Evolutionary conservation across 1,284 basidiomycete species (phyloP).

Genomic region (Ceratobasidium papillatum): DNA sequence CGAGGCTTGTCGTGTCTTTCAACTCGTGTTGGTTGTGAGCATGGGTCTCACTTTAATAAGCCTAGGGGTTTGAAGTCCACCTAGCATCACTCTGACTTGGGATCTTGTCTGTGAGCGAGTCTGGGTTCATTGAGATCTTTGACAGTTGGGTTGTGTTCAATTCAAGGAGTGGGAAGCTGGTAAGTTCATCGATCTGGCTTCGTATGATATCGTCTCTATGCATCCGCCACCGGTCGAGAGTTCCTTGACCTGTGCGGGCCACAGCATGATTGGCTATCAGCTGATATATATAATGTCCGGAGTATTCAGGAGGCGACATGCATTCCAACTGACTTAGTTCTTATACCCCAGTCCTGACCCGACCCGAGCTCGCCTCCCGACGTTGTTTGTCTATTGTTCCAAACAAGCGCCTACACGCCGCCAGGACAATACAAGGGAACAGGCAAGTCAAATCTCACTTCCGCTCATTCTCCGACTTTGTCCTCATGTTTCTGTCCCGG

Average conservation of each 20-base stretch:
- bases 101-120: background rate
- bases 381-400: constrained; percentile 31
- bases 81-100: background rate
- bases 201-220: background rate
- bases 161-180: no score
- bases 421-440: constrained; percentile 12
- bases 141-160: background rate
- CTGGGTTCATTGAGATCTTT: background rate
- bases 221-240: constrained; percentile 4
- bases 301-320: background rate
- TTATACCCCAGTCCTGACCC: constrained; percentile 12
- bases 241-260: constrained; percentile 11
- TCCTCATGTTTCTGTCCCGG: constrained; percentile 10
- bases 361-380: background rate
- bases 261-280: background rate
- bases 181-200: constrained; percentile 8
- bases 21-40: background rate
- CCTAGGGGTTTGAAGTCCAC: background rate
- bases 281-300: constrained; percentile 5
- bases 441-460: background rate
- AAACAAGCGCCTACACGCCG: constrained; percentile 10
- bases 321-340: constrained; percentile 14
- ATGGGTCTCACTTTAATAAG: background rate
- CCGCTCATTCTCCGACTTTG: constrained; percentile 1
- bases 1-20: constrained; percentile 20